Evolutionary conservation across 2,329 filamentous ascomycete species (phyloP).

Genomic region (Akanthomyces dipterigenus): DNA sequence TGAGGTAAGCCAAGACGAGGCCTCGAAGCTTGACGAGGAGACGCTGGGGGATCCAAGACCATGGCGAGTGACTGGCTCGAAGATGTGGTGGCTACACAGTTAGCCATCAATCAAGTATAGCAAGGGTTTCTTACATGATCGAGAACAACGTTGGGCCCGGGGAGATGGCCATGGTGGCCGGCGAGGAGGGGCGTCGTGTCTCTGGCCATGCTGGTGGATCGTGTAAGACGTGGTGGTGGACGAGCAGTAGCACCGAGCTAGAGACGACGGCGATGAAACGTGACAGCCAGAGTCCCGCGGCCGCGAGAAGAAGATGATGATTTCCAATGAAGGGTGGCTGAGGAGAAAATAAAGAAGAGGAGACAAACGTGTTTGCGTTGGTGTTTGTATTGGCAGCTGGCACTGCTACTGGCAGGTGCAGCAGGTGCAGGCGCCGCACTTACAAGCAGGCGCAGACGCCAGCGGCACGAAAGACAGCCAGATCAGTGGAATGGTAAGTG

Average conservation of each 20-base stretch:
- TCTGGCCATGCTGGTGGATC: conserved; percentile 18
- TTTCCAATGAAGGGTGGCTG: neutral
- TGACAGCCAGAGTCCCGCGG: neutral
- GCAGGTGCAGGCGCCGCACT: neutral
- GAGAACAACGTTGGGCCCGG: conserved; percentile 26
- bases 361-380: neutral
- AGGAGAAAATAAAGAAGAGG: neutral
- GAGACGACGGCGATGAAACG: conserved; percentile 8
- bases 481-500: neutral
- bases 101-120: neutral
- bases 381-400: conserved; percentile 1
- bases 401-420: neutral
- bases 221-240: neutral
- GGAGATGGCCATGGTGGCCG: conserved; percentile 21
- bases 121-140: conserved; percentile 26
- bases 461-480: neutral
- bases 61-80: conserved; percentile 45
- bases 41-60: conserved; percentile 40
- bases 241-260: conserved; percentile 1
- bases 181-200: conserved; percentile 30
- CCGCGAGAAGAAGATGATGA: neutral
- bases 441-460: neutral
- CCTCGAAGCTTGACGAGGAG: conserved; percentile 38
- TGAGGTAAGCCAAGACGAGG: conserved; percentile 36
- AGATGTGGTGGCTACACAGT: conserved; percentile 40